Evolutionary conservation across 1,139 yeast species (phyloP).

Genomic region (Saccharomyces hybrid): DNA sequence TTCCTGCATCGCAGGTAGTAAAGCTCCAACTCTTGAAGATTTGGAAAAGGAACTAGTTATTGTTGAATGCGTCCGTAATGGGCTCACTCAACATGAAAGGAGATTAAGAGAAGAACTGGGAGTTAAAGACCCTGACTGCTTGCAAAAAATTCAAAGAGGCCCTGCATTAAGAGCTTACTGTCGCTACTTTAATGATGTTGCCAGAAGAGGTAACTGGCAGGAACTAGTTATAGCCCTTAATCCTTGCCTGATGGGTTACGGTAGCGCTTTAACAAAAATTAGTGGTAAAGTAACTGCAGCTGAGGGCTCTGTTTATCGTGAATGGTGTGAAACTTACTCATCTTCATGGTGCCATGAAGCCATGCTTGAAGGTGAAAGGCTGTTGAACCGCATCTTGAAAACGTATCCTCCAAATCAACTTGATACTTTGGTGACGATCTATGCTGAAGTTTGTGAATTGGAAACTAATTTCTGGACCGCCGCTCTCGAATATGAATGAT

Average conservation of each 20-base stretch:
- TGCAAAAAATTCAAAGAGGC: constrained; percentile 44
- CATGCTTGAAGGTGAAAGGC: constrained; percentile 40
- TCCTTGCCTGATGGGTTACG: constrained; percentile 74
- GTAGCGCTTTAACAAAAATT: constrained; percentile 35
- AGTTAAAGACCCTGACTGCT: constrained; percentile 34
- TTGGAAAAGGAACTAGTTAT: constrained; percentile 47
- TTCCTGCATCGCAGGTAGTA: constrained; percentile 58
- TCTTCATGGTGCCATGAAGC: constrained; percentile 52
- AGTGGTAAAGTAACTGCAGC: constrained; percentile 14
- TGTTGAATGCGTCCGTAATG: constrained; percentile 47
- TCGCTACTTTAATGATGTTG: constrained; percentile 49
- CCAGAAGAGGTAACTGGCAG: constrained; percentile 49
- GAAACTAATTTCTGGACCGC: constrained; percentile 63
- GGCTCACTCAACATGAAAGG: constrained; percentile 48
- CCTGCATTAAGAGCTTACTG: constrained; percentile 55
- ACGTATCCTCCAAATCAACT: constrained; percentile 36
- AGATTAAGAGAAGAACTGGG: constrained; percentile 43
- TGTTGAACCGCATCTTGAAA: constrained; percentile 40
- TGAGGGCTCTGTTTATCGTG: constrained; percentile 37
- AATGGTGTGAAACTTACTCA: constrained; percentile 57
- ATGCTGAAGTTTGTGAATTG: constrained; percentile 49
- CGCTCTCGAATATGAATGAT: constrained; percentile 20
- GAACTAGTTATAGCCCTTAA: constrained; percentile 62
- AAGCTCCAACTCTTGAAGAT: constrained; percentile 49
- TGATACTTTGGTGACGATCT: constrained; percentile 49